Conservation (phyloP, 495 filamentous ascomycete genomes). For the Hypoxylon cercidicola region DNA sequence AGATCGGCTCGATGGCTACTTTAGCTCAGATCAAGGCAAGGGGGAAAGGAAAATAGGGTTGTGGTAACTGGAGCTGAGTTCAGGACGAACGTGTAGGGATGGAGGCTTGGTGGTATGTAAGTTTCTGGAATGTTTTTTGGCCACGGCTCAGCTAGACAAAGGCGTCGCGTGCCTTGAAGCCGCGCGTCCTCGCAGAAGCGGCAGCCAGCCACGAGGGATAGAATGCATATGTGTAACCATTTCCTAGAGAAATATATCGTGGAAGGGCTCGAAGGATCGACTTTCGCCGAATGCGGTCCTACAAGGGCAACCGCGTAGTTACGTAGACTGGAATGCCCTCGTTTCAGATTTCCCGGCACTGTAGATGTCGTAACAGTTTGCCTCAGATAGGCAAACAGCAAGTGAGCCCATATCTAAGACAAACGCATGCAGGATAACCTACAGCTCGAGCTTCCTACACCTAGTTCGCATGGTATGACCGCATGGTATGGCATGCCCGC, state of each 20-base stretch:
- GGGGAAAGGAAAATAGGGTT: constrained; percentile 24
- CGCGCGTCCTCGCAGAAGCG: constrained; percentile 37
- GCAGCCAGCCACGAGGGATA: constrained; percentile 8
- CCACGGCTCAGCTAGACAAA: constrained; percentile 5
- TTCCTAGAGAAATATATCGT: constrained; percentile 22
- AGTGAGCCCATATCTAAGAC: constrained; percentile 1
- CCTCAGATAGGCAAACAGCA: background rate
- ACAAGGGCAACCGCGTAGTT: constrained; percentile 25
- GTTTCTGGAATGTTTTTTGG: constrained; percentile 22
- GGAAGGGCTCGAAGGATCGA: constrained; percentile 23
- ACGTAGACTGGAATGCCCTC: constrained; percentile 18
- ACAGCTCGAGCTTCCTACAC: constrained; percentile 21
- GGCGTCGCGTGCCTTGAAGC: constrained; percentile 18
- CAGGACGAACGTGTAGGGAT: constrained; percentile 11
- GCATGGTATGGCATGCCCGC: constrained; percentile 10
- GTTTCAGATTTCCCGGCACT: constrained; percentile 2
- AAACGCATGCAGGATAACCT: constrained; percentile 10
- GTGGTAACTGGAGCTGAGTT: constrained; percentile 21
- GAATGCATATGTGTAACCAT: constrained; percentile 23
- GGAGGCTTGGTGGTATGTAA: too few relatives aligned
- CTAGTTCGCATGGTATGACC: constrained; percentile 26
- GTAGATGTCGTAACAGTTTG: constrained; percentile 16
- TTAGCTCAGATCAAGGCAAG: background rate
- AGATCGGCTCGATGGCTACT: constrained; percentile 25
- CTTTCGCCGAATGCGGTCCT: constrained; percentile 16